Evolutionary conservation across 2,329 filamentous ascomycete genomes (phyloP).

Genomic region (Aspergillus persii): DNA sequence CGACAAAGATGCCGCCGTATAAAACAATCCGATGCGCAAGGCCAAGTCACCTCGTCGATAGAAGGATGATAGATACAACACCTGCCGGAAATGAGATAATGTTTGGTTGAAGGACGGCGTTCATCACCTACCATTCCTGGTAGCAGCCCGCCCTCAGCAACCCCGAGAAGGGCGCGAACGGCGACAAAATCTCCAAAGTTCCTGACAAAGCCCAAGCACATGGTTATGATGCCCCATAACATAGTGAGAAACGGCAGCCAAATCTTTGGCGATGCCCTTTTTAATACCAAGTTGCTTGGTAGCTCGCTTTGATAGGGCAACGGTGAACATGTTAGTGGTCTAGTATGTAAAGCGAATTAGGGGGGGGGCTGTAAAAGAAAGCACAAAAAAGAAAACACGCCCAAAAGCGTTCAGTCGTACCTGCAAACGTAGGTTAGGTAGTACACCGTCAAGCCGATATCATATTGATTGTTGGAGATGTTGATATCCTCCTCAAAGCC

Average conservation of each 20-base stretch:
- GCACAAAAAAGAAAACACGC: background rate
- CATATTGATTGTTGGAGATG: slow-evolving; percentile 63
- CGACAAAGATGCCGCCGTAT: slow-evolving; percentile 64
- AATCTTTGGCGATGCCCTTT: slow-evolving; percentile 58
- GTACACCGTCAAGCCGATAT: slow-evolving; percentile 62
- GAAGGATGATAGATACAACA: slow-evolving; percentile 64
- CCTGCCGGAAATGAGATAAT: slow-evolving; percentile 32
- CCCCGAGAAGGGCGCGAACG: slow-evolving; percentile 60
- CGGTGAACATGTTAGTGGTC: background rate
- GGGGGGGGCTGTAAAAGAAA: too few species aligned
- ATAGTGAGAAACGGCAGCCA: slow-evolving; percentile 60
- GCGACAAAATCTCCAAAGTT: slow-evolving; percentile 56
- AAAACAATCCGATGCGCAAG: slow-evolving; percentile 65
- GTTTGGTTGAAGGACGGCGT: background rate
- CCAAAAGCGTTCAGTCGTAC: slow-evolving; percentile 31
- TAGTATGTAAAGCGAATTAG: background rate
- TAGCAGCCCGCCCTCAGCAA: slow-evolving; percentile 63
- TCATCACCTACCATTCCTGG: slow-evolving; percentile 60
- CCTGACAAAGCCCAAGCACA: slow-evolving; percentile 38
- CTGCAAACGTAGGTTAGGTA: slow-evolving; percentile 60
- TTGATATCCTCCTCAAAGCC: slow-evolving; percentile 58
- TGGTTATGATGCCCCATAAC: slow-evolving; percentile 58
- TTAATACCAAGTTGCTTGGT: slow-evolving; percentile 63
- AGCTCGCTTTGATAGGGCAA: slow-evolving; percentile 52
- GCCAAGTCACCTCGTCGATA: slow-evolving; percentile 61